Evolutionary conservation across 2,329 filamentous ascomycete species (phyloP).

Genomic region (Alternaria brassicicola): DNA sequence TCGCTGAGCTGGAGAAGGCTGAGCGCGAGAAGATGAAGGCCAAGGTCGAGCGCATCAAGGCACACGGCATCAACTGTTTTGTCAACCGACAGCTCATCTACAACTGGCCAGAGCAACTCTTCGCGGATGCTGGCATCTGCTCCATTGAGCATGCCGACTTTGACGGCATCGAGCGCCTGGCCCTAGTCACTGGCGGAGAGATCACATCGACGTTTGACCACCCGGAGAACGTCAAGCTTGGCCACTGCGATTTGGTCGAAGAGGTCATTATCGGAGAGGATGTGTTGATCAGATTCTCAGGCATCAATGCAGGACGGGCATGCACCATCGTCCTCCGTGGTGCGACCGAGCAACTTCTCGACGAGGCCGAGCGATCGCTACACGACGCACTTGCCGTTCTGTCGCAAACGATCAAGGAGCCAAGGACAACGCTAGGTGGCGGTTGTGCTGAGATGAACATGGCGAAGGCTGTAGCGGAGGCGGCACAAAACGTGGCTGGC

Average conservation of each 20-base stretch:
- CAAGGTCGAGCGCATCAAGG: slow-evolving; percentile 98
- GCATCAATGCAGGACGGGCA: slow-evolving; percentile 88
- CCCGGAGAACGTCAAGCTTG: slow-evolving; percentile 94
- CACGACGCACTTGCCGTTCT: slow-evolving; percentile 96
- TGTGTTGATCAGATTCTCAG: slow-evolving; percentile 95
- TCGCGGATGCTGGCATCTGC: slow-evolving; percentile 96
- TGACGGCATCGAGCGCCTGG: slow-evolving; percentile 93
- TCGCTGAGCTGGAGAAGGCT: slow-evolving; percentile 97
- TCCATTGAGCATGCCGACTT: slow-evolving; percentile 99
- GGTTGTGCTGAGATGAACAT: slow-evolving; percentile 99
- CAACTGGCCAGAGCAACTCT: slow-evolving; percentile 99
- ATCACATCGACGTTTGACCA: slow-evolving; percentile 98
- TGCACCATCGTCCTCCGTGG: slow-evolving; percentile 97
- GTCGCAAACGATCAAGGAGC: slow-evolving; percentile 94
- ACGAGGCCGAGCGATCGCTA: slow-evolving; percentile 93
- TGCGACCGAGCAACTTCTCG: slow-evolving; percentile 93
- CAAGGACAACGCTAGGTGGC: slow-evolving; percentile 90
- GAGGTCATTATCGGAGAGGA: slow-evolving; percentile 99
- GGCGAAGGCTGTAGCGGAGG: slow-evolving; percentile 95
- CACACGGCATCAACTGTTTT: slow-evolving; percentile 99
- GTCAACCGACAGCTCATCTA: slow-evolving; percentile 99
- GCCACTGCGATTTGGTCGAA: slow-evolving; percentile 93
- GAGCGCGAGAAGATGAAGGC: slow-evolving; percentile 99
- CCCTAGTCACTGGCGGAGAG: slow-evolving; percentile 94
- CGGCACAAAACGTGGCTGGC: slow-evolving; percentile 90